phyloP scores from a whole-genome alignment of 208 protist genomes.

The Kentomonas sorsogonicus region DNA sequence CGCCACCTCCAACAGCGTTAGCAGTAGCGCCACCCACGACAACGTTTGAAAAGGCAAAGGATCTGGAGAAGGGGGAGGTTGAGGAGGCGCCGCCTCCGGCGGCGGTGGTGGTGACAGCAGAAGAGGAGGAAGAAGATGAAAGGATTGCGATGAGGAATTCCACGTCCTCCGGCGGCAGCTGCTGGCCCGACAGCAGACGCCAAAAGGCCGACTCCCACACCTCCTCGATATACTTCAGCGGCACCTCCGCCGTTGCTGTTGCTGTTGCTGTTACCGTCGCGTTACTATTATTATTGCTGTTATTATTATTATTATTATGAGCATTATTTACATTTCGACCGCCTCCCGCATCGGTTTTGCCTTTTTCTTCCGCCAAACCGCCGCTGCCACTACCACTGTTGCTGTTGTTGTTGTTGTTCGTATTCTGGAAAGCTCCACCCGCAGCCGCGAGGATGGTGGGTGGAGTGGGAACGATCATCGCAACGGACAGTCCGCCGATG shows the following conservation, averaged over 20 bases:
- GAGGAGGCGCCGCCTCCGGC: no score
- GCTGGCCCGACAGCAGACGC: conserved; percentile 30
- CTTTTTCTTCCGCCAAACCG: neutral
- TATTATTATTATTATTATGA: neutral
- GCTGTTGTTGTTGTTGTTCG: neutral
- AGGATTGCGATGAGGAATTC: no score
- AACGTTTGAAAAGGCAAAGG: no score
- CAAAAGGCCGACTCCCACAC: conserved; percentile 40
- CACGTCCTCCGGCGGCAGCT: no score
- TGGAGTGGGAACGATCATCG: no score
- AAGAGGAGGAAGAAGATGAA: no score
- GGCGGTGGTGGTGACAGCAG: no score
- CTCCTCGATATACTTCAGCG: neutral
- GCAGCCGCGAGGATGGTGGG: neutral
- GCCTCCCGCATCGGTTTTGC: neutral
- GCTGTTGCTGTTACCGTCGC: neutral
- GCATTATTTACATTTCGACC: no score
- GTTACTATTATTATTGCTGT: neutral
- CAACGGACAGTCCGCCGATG: neutral
- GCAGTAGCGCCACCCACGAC: no score
- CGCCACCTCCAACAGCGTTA: no score
- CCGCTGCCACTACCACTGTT: neutral
- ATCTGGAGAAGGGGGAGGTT: no score
- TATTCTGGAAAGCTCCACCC: neutral
- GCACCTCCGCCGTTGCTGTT: neutral